Base-by-base conservation (phyloP, 2,329 filamentous ascomycete species). In the Phyllosticta paracitricarpa region DNA sequence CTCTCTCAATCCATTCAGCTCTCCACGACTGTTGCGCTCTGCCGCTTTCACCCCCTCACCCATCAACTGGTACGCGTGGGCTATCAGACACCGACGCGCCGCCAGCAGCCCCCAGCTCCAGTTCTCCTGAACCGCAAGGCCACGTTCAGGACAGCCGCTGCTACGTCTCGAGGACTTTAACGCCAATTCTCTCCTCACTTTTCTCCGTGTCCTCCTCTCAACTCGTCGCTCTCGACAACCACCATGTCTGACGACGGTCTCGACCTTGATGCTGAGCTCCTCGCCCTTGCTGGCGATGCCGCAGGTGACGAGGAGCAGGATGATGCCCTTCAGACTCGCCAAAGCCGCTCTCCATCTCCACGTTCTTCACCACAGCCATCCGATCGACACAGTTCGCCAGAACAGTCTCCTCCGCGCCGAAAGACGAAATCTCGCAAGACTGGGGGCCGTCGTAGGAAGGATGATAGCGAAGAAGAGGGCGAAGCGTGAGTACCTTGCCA, bases 181-280 rank as follows among this genome's bases (percentile, higher is more conserved):
- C 14, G 17, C 6, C 4, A n/a, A 26, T 7, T 28, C 26, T 51
- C 35, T 52, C 19, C 26, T 56, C 40, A 17, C 53, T 22, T 53
- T 40, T 26, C 12, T 5, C 28, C 26, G 28, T 5, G 19, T 10
- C 22, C 14, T 25, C 17, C 22, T 26, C 8, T 48, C 14, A 26
- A 52, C 24, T 56, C 22, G n/a, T 12, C 25, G 24, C 52, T 19
- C 14, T 57, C 35, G 53, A 52, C 55, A 33, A 8, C 62, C 65
- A 66, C 66, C 69, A 96, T 96, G 91, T 88, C 89, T 61, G 89
- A 93, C 62, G 68, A 69, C 61, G 61, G 61, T 9, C 56, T 59
- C 71, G 69, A 72, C 65, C 83, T 97, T 67, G 93, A 97, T 72
- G 91, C 93, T 69, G 93, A 97, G 78, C 86, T 97, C 66, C 87